phyloP scores from a whole-genome alignment of 345 rosid species.

The Syzygium oleosum region DNA sequence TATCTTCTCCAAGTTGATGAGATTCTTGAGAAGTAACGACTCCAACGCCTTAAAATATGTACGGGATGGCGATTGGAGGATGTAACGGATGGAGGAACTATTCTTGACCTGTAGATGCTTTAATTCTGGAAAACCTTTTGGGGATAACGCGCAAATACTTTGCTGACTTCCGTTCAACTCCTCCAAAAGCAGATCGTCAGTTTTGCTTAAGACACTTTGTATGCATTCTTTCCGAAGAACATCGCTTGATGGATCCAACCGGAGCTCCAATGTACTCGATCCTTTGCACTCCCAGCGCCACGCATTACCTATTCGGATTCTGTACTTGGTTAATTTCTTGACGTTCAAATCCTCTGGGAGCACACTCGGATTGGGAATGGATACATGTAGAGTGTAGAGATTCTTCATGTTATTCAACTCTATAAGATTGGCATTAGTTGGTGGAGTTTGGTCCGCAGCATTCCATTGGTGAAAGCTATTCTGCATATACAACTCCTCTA shows the following conservation, averaged over 20 bases:
- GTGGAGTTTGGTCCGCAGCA: neutral
- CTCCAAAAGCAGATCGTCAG: fast-evolving
- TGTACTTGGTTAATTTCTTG: neutral
- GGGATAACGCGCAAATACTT: neutral
- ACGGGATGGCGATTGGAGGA: neutral
- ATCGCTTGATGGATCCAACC: neutral
- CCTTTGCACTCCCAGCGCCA: neutral
- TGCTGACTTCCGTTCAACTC: fast-evolving
- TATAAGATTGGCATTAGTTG: neutral
- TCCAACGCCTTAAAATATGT: neutral
- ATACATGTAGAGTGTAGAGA: neutral
- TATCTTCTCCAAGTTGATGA: neutral
- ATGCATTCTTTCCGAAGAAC: neutral
- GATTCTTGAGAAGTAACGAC: fast-evolving
- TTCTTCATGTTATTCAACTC: neutral
- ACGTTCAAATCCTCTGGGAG: neutral
- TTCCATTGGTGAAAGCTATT: neutral
- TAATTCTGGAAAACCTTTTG: neutral
- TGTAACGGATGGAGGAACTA: neutral
- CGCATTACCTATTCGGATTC: neutral
- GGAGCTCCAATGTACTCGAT: neutral
- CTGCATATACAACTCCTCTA: neutral
- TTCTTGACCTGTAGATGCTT: neutral
- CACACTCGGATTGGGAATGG: neutral
- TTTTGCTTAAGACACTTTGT: neutral